phyloP scores from a whole-genome alignment of 768 basidiomycete species.

The Auricularia heimuer region DNA sequence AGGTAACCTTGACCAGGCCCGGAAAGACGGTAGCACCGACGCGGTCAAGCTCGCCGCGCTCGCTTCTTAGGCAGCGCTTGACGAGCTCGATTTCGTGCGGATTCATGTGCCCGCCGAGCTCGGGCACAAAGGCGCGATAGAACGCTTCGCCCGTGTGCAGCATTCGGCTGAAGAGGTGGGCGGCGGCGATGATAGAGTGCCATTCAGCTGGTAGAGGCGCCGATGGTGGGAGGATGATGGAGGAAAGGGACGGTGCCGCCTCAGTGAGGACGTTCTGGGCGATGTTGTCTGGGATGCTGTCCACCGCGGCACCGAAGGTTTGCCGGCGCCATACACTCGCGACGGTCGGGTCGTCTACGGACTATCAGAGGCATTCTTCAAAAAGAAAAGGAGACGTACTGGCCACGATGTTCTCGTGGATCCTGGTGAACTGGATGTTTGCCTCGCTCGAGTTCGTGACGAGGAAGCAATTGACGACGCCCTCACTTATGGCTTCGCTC shows the following conservation, averaged over 20 bases:
- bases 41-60: slow-evolving; percentile 58
- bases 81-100: slow-evolving; percentile 77
- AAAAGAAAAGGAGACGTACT: slow-evolving; percentile 36
- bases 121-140: slow-evolving; percentile 80
- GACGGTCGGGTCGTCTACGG: slow-evolving; percentile 73
- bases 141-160: slow-evolving; percentile 72
- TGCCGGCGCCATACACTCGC: slow-evolving; percentile 85
- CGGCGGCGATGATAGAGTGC: slow-evolving; percentile 57
- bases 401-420: slow-evolving; percentile 81
- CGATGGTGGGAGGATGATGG: slow-evolving; percentile 32
- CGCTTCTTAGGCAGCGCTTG: slow-evolving; percentile 69
- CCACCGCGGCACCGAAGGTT: slow-evolving; percentile 81
- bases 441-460: slow-evolving; percentile 80
- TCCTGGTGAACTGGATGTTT: slow-evolving; percentile 72
- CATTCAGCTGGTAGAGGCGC: slow-evolving; percentile 28
- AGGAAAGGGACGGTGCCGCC: slow-evolving; percentile 56
- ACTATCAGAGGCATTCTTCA: not conserved
- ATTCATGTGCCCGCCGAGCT: slow-evolving; percentile 62
- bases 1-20: slow-evolving; percentile 73
- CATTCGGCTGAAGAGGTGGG: slow-evolving; percentile 77
- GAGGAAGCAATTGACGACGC: slow-evolving; percentile 76
- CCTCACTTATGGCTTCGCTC: slow-evolving; percentile 59
- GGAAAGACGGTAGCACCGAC: slow-evolving; percentile 85
- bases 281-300: slow-evolving; percentile 64
- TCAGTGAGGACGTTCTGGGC: slow-evolving; percentile 56